Percentiles rank a stretch among this genome's conserved stretches.
phyloP scores from a whole-genome alignment of 1,284 basidiomycete genomes.

The Mycena citricolor region DNA sequence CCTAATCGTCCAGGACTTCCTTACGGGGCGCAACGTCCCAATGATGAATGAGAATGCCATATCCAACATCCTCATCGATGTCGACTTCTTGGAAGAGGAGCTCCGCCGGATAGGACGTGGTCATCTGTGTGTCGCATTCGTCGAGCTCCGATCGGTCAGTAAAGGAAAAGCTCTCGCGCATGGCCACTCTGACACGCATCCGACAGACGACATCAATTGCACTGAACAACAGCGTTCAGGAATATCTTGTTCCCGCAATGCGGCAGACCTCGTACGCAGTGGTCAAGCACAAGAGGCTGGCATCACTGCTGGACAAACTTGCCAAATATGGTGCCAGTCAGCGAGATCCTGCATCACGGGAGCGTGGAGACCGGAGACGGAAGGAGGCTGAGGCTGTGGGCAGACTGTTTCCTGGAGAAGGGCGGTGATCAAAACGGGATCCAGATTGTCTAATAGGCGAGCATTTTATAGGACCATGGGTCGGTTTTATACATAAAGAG shows the following conservation, averaged over 20 bases:
- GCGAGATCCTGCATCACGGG: slow-evolving; percentile 55
- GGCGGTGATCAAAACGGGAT: slow-evolving; percentile 35
- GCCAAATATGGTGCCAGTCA: slow-evolving; percentile 64
- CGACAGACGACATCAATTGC: slow-evolving; percentile 77
- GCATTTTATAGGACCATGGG: slow-evolving; percentile 29
- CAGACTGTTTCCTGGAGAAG: slow-evolving; percentile 66
- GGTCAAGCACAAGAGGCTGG: slow-evolving; percentile 75
- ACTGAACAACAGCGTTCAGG: slow-evolving; percentile 71
- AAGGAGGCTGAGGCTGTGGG: slow-evolving; percentile 80
- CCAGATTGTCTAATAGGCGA: slow-evolving; percentile 35
- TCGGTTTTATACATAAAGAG: slow-evolving; percentile 26
- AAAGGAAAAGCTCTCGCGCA: slow-evolving; percentile 16
- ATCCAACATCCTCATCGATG: slow-evolving; percentile 79
- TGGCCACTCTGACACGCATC: slow-evolving; percentile 10
- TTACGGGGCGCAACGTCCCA: slow-evolving; percentile 74
- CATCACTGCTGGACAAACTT: slow-evolving; percentile 79
- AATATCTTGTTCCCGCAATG: slow-evolving; percentile 75
- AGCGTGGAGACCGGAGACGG: slow-evolving; percentile 68
- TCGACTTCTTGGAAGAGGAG: slow-evolving; percentile 83
- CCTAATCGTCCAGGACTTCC: slow-evolving; percentile 70
- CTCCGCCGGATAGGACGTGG: slow-evolving; percentile 71
- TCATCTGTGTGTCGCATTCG: slow-evolving; percentile 74
- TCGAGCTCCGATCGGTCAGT: slow-evolving; percentile 80
- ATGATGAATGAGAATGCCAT: slow-evolving; percentile 89
- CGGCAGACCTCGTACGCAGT: slow-evolving; percentile 72